Percentiles rank a stretch among this genome's conserved stretches.
Evolutionary conservation across 2,329 filamentous ascomycete genomes (phyloP).

Genomic region (Dactylonectria estremocensis): DNA sequence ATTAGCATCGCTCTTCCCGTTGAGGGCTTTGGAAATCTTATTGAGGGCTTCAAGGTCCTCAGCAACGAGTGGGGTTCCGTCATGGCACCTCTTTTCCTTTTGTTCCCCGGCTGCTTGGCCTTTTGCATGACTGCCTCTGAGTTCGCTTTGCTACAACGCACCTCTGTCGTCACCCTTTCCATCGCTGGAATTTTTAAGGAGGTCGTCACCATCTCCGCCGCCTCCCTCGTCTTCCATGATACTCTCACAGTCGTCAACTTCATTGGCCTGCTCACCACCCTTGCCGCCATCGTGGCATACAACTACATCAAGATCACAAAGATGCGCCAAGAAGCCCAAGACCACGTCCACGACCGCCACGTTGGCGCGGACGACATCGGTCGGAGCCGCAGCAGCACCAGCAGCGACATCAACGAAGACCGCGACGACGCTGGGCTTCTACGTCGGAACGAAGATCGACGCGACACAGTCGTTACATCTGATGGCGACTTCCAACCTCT

Average conservation of each 20-base stretch:
- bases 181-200: slow-evolving; percentile 99
- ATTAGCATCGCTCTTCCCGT: slow-evolving; percentile 86
- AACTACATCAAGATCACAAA: slow-evolving; percentile 95
- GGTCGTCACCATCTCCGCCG: slow-evolving; percentile 93
- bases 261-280: slow-evolving; percentile 88
- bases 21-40: slow-evolving; percentile 81
- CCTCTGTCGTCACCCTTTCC: slow-evolving; percentile 93
- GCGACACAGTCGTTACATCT: slow-evolving; percentile 56
- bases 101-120: slow-evolving; percentile 92
- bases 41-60: slow-evolving; percentile 76
- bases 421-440: slow-evolving; percentile 61
- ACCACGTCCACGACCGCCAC: slow-evolving; percentile 63
- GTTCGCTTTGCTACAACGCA: slow-evolving; percentile 94
- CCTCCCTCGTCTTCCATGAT: slow-evolving; percentile 90
- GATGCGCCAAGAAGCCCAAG: slow-evolving; percentile 84
- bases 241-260: slow-evolving; percentile 90
- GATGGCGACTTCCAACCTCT: slow-evolving; percentile 60
- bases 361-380: slow-evolving; percentile 51
- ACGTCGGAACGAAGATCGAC: slow-evolving; percentile 55
- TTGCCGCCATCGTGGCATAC: slow-evolving; percentile 88
- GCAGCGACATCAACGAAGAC: slow-evolving; percentile 60
- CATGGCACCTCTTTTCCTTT: slow-evolving; percentile 78
- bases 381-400: slow-evolving; percentile 56
- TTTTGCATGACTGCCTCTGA: slow-evolving; percentile 98
- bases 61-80: slow-evolving; percentile 77